A percentile compares a stretch with the other conserved stretches of the same genome.
phyloP scores from a whole-genome alignment of 371 early-diverging fungal species.

The Choanephora cucurbitarum region DNA sequence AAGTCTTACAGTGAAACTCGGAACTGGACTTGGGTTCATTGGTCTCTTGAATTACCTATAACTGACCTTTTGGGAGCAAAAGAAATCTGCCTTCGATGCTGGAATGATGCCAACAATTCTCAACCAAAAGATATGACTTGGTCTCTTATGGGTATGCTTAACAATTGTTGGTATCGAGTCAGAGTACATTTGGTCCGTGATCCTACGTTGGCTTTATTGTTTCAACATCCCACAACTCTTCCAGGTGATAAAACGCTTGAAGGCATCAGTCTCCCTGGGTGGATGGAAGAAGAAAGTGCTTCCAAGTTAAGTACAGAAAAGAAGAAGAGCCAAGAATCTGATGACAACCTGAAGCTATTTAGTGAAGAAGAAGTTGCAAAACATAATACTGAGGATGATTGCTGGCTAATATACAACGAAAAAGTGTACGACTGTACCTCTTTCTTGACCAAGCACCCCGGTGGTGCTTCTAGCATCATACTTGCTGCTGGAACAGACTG shows the following conservation, averaged over 20 bases:
- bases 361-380: constrained; percentile 60
- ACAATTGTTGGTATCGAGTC: constrained; percentile 75
- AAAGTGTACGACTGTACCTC: constrained; percentile 82
- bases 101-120: constrained; percentile 74
- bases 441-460: constrained; percentile 60
- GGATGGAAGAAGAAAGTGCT: constrained; percentile 14
- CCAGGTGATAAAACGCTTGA: constrained; percentile 11
- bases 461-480: constrained; percentile 59
- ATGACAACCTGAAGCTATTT: constrained; percentile 61
- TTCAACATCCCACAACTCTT: constrained; percentile 55
- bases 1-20: constrained; percentile 28
- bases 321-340: constrained; percentile 79
- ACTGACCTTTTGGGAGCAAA: constrained; percentile 48
- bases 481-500: constrained; percentile 70
- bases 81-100: constrained; percentile 69
- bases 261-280: constrained; percentile 8
- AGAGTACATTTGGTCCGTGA: constrained; percentile 34
- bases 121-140: constrained; percentile 77
- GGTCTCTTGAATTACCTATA: constrained; percentile 56
- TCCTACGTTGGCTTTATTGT: constrained; percentile 31
- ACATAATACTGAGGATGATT: constrained; percentile 55
- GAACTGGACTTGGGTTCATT: constrained; percentile 78
- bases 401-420: constrained; percentile 75
- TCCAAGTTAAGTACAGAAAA: constrained; percentile 56
- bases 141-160: constrained; percentile 86